A percentile compares a stretch with the other conserved stretches of the same genome.
Conservation (phyloP, 129 eudicot species). For the Helianthus tuberosus region DNA sequence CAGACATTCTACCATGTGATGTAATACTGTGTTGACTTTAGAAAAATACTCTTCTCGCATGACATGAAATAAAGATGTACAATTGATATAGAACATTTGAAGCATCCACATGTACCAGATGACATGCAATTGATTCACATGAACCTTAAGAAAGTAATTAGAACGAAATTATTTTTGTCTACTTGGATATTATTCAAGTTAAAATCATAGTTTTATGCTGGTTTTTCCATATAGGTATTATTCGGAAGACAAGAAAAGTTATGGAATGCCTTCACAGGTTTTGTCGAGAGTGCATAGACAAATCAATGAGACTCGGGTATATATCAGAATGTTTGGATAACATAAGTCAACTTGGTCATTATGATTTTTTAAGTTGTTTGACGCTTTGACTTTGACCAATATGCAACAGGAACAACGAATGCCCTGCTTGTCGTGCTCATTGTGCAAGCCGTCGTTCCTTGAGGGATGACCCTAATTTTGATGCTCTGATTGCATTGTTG, state of each 20-base stretch:
- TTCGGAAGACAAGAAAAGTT: conserved; percentile 93
- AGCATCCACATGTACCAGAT: background rate
- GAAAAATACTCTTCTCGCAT: conserved; percentile 8
- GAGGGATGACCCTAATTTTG: conserved; percentile 95
- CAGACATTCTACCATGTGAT: conserved; percentile 13
- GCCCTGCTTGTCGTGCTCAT: conserved; percentile 96
- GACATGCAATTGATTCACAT: background rate
- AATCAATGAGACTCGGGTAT: conserved; percentile 79
- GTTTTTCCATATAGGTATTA: conserved; percentile 57
- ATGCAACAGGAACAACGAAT: conserved; percentile 79
- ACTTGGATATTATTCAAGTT: background rate
- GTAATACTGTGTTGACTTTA: conserved; percentile 2
- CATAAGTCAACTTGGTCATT: background rate
- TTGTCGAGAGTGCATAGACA: conserved; percentile 97
- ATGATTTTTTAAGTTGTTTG: conserved; percentile 13
- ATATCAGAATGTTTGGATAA: conserved; percentile 10
- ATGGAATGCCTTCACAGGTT: conserved; percentile 98
- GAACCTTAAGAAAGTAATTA: background rate
- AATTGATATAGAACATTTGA: background rate
- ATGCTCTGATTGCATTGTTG: conserved; percentile 70
- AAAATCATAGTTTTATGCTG: background rate
- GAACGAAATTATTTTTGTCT: background rate
- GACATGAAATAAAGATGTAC: background rate
- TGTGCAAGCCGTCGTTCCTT: conserved; percentile 98
- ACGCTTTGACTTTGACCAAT: background rate